These are phyloP conservation scores for Geotrichum histeridarum DNA, from an alignment of 1,139 yeast genomes.

Conservation along the genomic window DNA sequence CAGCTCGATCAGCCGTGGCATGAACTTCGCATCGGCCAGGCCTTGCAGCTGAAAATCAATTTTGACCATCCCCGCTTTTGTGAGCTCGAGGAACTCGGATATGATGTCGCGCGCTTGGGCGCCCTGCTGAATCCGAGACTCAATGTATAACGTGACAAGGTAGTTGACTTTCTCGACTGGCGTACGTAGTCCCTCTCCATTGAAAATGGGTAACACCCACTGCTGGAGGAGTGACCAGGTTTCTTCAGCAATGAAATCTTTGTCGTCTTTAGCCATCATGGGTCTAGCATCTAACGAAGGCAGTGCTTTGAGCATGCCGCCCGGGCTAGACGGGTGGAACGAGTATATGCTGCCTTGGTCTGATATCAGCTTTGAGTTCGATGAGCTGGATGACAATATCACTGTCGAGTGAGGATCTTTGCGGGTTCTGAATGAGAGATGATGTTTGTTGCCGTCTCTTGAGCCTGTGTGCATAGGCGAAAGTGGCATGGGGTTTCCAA, in stretches of 20 bases:
- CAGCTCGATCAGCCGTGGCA: slow-evolving; percentile 34
- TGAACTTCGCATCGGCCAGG: slow-evolving; percentile 26
- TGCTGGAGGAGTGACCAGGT: slow-evolving; percentile 47
- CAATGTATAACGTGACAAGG: slow-evolving; percentile 45
- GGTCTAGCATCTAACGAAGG: slow-evolving; percentile 35
- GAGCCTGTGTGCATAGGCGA: slow-evolving; percentile 23
- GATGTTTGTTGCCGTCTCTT: slow-evolving; percentile 35
- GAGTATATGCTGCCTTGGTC: slow-evolving; percentile 45
- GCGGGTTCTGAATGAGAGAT: slow-evolving; percentile 38
- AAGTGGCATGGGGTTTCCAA: slow-evolving; percentile 24
- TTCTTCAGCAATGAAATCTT: slow-evolving; percentile 45
- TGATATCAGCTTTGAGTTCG: slow-evolving; percentile 45
- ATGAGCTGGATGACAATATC: slow-evolving; percentile 45
- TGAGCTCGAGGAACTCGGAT: slow-evolving; percentile 45
- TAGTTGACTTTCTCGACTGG: slow-evolving; percentile 56
- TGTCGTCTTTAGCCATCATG: slow-evolving; percentile 40
- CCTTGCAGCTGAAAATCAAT: slow-evolving; percentile 35
- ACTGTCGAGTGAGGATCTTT: slow-evolving; percentile 40
- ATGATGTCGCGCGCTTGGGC: slow-evolving; percentile 40
- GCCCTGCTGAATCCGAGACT: slow-evolving; percentile 40
- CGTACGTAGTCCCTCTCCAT: slow-evolving; percentile 45
- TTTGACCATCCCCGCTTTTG: slow-evolving; percentile 43
- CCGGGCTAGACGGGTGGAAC: slow-evolving; percentile 42
- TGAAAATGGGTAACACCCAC: slow-evolving; percentile 46
- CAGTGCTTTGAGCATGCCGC: slow-evolving; percentile 33